Evolutionary conservation across 2,329 filamentous ascomycete species (phyloP), one percentile per base, ranked within the genome.

Genomic region (Hirsutella thompsonii): DNA sequence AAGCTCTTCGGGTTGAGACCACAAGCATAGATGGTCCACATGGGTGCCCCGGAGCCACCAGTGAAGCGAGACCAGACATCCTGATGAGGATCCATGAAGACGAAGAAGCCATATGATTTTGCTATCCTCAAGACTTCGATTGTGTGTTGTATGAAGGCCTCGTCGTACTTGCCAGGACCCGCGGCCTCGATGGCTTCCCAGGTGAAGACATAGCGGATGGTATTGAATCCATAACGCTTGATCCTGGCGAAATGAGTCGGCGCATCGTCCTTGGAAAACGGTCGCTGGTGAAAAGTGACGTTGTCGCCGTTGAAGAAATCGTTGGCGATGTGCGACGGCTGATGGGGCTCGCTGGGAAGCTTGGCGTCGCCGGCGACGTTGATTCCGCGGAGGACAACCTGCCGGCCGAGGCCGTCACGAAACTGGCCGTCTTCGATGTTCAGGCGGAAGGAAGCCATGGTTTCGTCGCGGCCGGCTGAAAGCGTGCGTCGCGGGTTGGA

Each of bases 71-170:
- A 95, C 92, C 92, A 98, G 52, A 96, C 90, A 66, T 98, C 92
- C 69, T 98, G 92, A 60, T 98, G 92, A 18, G 93, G 90, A 52
- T 98, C 93, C 87, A 98, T 94, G 58, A 95, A 96, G 38, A 98
- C 72, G 55, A 93, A 94, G 60, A 98, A 95, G 21, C 85, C 86
- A 67, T 94, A 96, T 30, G 79, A 72, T 57, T 89, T 94, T 30
- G 89, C 89, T 48, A 88, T 69, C 42, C 88, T 75, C 51, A 98
- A 63, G 10, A 94, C 69, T 32, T 85, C 74, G 49, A 98, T 87
- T 1, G 92, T 98, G 58, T 94, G 87, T 49, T 84, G 72, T 49
- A 96, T 89, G 74, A 85, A 98, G 46, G 84, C 81, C 56, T 98
- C 87, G 53, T 98, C 93, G 59, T 96, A 98, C 54, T 76, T 80